A percentile compares a stretch with the other conserved stretches of the same genome.
Evolutionary conservation across 2,329 filamentous ascomycete species (phyloP).

Genomic region (Hypoxylon sp.): DNA sequence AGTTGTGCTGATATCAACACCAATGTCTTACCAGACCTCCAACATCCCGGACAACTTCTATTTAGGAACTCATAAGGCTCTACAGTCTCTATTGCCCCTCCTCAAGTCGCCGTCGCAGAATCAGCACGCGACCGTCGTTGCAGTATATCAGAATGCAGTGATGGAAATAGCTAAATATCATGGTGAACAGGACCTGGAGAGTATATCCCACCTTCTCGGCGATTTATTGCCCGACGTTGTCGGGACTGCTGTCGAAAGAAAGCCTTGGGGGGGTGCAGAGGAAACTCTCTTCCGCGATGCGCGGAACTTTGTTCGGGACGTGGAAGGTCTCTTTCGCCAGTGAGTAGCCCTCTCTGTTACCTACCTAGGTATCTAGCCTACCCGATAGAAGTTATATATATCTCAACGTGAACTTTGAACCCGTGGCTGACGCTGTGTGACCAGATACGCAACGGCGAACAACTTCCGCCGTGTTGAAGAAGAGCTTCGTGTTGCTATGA

Average conservation of each 20-base stretch:
- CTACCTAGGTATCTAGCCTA: too few relatives aligned
- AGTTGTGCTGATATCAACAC: not conserved
- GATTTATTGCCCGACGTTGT: not conserved
- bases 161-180: not conserved
- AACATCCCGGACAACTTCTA: not conserved
- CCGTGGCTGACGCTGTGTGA: not conserved
- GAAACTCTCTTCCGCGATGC: not conserved
- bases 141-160: slow-evolving; percentile 2
- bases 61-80: slow-evolving; percentile 1
- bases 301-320: not conserved
- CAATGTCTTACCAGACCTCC: slow-evolving; percentile 6
- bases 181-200: not conserved
- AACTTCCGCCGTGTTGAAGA: not conserved
- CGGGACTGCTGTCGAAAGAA: not conserved
- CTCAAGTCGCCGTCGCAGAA: slow-evolving; percentile 1
- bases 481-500: slow-evolving; percentile 4
- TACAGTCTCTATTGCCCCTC: slow-evolving; percentile 3
- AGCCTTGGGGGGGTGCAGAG: slow-evolving; percentile 2
- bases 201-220: not conserved
- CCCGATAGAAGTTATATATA: not conserved
- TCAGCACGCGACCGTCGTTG: slow-evolving; percentile 9
- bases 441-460: not conserved
- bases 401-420: not conserved
- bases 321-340: not conserved
- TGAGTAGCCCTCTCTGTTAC: not conserved